Percentiles rank a stretch among this genome's conserved stretches.
These are phyloP conservation scores for Barnettozyma californica DNA, from an alignment of 805 yeast species.

Conservation along the genomic window DNA sequence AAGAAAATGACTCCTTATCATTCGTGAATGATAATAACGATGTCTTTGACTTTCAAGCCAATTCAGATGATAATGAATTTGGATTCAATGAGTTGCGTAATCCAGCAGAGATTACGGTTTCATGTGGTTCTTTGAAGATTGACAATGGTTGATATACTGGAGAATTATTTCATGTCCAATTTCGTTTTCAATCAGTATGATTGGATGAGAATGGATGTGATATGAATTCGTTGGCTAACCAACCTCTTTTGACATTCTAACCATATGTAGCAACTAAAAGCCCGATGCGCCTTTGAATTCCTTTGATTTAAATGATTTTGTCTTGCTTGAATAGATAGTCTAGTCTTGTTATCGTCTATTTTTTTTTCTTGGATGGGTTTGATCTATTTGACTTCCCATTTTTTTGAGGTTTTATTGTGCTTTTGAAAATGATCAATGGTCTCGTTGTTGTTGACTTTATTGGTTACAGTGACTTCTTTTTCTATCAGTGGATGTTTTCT, in stretches of 20 bases:
- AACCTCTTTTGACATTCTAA: neutral
- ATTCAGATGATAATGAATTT: slow-evolving; percentile 27
- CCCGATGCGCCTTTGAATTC: slow-evolving; percentile 31
- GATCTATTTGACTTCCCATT: neutral
- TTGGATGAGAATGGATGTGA: slow-evolving; percentile 7
- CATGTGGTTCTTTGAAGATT: neutral
- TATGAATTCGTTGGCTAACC: neutral
- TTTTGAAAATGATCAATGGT: neutral
- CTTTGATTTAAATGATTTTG: slow-evolving; percentile 28
- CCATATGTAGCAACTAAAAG: slow-evolving; percentile 16
- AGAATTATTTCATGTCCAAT: slow-evolving; percentile 6
- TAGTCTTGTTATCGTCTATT: neutral
- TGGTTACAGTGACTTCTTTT: neutral
- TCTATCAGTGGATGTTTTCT: neutral
- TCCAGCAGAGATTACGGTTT: slow-evolving; percentile 38
- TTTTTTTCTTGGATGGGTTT: neutral
- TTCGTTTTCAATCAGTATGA: slow-evolving; percentile 5
- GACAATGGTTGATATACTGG: neutral
- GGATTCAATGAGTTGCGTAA: slow-evolving; percentile 40
- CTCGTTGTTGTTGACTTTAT: neutral
- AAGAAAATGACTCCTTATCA: slow-evolving; percentile 4
- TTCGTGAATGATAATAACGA: slow-evolving; percentile 11
- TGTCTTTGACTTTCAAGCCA: slow-evolving; percentile 18
- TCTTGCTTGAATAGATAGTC: slow-evolving; percentile 17
- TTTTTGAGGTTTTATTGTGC: neutral